Conservation (phyloP, 176 grass and related monocot genomes). For the Ensete ventricosum region DNA sequence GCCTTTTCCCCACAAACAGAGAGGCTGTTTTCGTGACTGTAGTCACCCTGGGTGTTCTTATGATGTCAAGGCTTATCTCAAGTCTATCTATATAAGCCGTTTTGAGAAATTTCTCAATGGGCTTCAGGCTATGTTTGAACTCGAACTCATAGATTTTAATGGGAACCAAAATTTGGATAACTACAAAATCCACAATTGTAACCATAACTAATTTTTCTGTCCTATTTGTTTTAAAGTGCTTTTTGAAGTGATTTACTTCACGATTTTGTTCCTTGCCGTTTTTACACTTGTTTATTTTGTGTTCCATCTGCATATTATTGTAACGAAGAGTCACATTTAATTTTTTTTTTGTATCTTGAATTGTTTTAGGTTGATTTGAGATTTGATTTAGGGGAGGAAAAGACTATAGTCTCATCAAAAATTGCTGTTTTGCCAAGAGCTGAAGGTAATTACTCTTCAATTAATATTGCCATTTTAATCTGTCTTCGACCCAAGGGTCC, state of each 20-base stretch:
- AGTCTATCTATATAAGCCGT: too few relatives aligned
- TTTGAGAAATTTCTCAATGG: not conserved
- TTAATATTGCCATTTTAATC: not conserved
- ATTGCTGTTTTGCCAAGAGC: constrained; percentile 65
- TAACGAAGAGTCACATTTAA: not conserved
- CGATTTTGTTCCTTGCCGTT: not conserved
- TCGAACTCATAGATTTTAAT: not conserved
- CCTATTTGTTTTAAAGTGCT: not conserved
- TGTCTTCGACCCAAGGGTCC: not conserved
- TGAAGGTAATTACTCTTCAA: constrained; percentile 41
- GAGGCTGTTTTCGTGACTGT: not conserved
- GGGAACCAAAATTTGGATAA: not conserved
- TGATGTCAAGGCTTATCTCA: too few relatives aligned
- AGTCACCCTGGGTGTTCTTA: not conserved
- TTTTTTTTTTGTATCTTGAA: constrained; percentile 12
- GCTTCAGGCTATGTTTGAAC: not conserved
- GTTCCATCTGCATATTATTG: not conserved
- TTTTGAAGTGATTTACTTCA: not conserved
- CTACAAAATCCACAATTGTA: not conserved
- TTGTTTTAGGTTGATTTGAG: constrained; percentile 61
- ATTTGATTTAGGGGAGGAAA: constrained; percentile 89
- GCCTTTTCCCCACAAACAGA: not conserved
- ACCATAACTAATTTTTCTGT: not conserved
- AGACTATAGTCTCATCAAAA: constrained; percentile 80
- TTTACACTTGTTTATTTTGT: not conserved